Percentiles rank a stretch among this genome's conserved stretches.
Conservation (phyloP, 257 asterid genomes). For the Przewalskia tangutica region DNA sequence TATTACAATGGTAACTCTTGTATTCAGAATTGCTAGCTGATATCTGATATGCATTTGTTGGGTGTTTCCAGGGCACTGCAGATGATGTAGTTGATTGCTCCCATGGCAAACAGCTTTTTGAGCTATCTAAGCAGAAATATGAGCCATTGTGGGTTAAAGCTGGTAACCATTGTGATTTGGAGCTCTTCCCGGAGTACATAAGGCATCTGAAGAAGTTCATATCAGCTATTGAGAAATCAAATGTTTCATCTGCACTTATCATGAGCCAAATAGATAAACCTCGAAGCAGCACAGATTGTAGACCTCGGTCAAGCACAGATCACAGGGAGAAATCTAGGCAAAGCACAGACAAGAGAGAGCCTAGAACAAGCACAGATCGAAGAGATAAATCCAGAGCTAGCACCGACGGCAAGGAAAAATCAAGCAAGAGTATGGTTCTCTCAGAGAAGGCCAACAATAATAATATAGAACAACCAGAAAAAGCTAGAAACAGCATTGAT, state of each 20-base stretch:
- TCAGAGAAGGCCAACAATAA: slow-evolving; percentile 37
- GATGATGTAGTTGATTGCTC: slow-evolving; percentile 90
- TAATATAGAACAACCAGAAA: slow-evolving; percentile 66
- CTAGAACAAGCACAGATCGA: slow-evolving; percentile 51
- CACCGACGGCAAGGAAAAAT: slow-evolving; percentile 62
- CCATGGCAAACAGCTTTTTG: slow-evolving; percentile 93
- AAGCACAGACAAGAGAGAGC: slow-evolving; percentile 64
- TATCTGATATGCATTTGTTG: background rate
- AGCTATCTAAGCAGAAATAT: slow-evolving; percentile 77
- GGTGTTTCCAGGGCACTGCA: slow-evolving; percentile 58
- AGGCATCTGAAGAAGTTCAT: slow-evolving; percentile 84
- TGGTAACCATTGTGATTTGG: slow-evolving; percentile 93
- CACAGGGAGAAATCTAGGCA: slow-evolving; percentile 71
- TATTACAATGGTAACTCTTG: background rate
- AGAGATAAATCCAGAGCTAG: slow-evolving; percentile 62
- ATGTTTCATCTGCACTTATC: slow-evolving; percentile 23
- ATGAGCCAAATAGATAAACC: slow-evolving; percentile 40
- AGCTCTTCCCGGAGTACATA: slow-evolving; percentile 82
- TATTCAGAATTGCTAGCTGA: background rate
- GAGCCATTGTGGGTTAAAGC: slow-evolving; percentile 93
- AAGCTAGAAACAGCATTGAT: slow-evolving; percentile 89
- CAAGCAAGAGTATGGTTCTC: slow-evolving; percentile 41
- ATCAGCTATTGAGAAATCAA: slow-evolving; percentile 64
- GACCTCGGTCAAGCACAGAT: slow-evolving; percentile 70
- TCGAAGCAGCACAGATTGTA: slow-evolving; percentile 56